Percentiles rank a stretch among this genome's conserved stretches.
These are phyloP conservation scores for Dunaliella primolecta DNA, from an alignment of 139 green algal genomes.

Conservation along the genomic window DNA sequence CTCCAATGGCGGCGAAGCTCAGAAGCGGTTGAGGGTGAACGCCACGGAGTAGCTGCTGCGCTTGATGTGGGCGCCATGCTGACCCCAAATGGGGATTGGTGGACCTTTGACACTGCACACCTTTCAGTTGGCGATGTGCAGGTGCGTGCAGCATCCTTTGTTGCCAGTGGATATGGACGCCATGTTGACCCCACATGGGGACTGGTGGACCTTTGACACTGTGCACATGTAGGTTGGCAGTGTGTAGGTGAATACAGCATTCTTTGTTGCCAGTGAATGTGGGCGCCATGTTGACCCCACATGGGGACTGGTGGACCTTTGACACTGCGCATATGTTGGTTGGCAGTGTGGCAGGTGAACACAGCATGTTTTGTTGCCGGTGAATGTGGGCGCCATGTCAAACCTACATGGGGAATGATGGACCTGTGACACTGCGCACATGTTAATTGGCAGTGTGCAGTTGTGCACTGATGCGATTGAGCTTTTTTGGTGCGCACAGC, in stretches of 20 bases:
- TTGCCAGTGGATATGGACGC: conserved; percentile 63
- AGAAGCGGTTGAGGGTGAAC: conserved; percentile 44
- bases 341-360: conserved; percentile 81
- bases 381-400: conserved; percentile 68
- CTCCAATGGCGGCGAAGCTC: conserved; percentile 61
- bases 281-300: conserved; percentile 62
- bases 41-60: conserved; percentile 29
- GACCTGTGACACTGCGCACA: conserved; percentile 84
- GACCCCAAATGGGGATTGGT: conserved; percentile 80
- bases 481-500: too few relatives aligned
- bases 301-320: conserved; percentile 86
- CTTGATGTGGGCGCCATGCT: conserved; percentile 69
- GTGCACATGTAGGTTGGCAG: conserved; percentile 74
- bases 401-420: conserved; percentile 82
- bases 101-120: conserved; percentile 86
- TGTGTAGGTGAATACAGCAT: conserved; percentile 77
- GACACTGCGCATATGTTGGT: conserved; percentile 85
- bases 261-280: conserved; percentile 66
- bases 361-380: too few relatives aligned
- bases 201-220: conserved; percentile 94
- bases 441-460: too few relatives aligned
- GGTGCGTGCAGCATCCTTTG: too few relatives aligned
- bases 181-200: conserved; percentile 61
- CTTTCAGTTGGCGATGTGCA: conserved; percentile 84
- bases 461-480: too few relatives aligned